phyloP scores from a whole-genome alignment of 1,284 basidiomycete genomes.

The Microbotryum saponariae region DNA sequence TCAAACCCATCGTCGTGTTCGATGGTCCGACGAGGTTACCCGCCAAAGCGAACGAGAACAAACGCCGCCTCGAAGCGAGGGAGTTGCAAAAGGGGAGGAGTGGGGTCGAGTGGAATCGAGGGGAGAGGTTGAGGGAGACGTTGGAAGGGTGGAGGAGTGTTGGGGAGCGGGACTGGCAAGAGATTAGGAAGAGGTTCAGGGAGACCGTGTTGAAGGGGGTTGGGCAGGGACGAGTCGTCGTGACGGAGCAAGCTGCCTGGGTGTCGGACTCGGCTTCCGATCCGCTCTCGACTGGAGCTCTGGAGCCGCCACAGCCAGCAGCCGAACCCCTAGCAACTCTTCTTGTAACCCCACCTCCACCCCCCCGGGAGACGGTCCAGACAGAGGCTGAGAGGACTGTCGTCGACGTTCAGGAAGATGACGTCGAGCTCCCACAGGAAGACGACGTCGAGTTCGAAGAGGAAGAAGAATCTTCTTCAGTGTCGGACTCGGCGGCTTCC shows the following conservation, averaged over 20 bases:
- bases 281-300: no score
- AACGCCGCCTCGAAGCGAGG: slow-evolving; percentile 3
- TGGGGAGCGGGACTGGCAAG: not conserved
- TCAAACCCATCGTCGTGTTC: slow-evolving; percentile 26
- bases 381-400: no score
- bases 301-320: no score
- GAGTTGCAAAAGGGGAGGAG: slow-evolving; percentile 9
- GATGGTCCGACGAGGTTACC: slow-evolving; percentile 20
- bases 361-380: not conserved
- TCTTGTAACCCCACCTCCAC: not conserved
- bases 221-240: not conserved
- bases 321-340: not conserved
- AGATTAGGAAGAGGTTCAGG: not conserved
- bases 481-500: no score
- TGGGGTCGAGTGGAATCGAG: slow-evolving; percentile 9
- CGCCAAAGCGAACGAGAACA: slow-evolving; percentile 17
- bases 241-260: not conserved
- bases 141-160: not conserved
- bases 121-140: slow-evolving; percentile 6
- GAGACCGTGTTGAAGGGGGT: not conserved
- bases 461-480: no score
- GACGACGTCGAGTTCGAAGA: no score
- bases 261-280: no score
- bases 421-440: no score
- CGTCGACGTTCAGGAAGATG: no score